Percentiles rank a stretch among this genome's conserved stretches.
These are phyloP conservation scores for Blastobotrys serpentis DNA, from an alignment of 1,139 yeast genomes.

Conservation along the genomic window DNA sequence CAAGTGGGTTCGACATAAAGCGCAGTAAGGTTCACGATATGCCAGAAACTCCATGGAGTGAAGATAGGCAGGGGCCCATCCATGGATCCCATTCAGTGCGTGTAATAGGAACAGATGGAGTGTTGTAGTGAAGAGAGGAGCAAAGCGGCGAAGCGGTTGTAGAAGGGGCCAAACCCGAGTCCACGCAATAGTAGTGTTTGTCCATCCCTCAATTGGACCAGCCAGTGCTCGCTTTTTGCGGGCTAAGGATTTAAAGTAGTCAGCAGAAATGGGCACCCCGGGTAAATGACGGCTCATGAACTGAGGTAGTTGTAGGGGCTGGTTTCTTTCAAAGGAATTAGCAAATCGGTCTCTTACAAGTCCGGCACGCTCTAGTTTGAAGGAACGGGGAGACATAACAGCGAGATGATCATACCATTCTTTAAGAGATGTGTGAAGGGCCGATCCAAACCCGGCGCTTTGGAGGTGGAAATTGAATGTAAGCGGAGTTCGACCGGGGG, in stretches of 20 bases:
- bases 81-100: not conserved
- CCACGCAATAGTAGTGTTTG: no score
- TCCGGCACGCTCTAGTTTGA: no score
- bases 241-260: not conserved
- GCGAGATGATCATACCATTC: no score
- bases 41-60: not conserved
- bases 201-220: not conserved
- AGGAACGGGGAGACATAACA: no score
- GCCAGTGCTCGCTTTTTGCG: not conserved
- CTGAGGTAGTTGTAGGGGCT: not conserved
- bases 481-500: no score
- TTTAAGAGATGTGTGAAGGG: no score
- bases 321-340: not conserved
- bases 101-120: not conserved
- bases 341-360: no score
- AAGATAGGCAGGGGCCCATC: not conserved
- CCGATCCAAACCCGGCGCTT: no score
- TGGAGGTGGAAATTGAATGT: no score
- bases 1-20: not conserved
- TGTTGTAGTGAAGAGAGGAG: not conserved
- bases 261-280: not conserved
- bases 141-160: not conserved
- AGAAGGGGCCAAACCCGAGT: not conserved
- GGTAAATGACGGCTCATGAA: not conserved
- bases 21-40: not conserved